Evolutionary conservation across 768 basidiomycete genomes (phyloP).

Genomic region (Ephemerocybe angulata): DNA sequence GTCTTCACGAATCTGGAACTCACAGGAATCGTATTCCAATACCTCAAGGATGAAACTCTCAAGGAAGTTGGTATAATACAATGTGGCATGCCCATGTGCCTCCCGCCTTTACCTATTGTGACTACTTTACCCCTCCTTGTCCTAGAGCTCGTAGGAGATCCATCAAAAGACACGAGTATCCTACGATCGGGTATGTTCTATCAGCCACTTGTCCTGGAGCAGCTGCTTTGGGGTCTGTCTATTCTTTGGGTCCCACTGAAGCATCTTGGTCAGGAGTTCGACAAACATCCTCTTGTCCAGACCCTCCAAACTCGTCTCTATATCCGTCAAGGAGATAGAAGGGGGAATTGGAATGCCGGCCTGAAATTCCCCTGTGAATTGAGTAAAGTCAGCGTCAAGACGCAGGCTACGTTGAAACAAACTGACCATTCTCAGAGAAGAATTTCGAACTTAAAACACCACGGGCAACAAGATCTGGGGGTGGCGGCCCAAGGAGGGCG

Average conservation of each 20-base stretch:
- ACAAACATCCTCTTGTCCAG: conserved; percentile 7
- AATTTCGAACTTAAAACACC: not conserved
- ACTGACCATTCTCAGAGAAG: not conserved
- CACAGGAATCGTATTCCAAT: no score
- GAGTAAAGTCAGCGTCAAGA: not conserved
- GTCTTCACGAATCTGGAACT: no score
- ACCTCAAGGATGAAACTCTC: no score
- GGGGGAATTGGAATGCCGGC: not conserved
- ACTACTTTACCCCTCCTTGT: no score
- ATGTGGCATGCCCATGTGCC: no score
- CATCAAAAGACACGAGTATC: no score
- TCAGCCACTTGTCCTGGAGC: conserved; percentile 9
- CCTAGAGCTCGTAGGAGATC: no score
- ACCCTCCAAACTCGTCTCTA: not conserved
- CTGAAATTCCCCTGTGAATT: not conserved
- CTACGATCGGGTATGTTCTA: no score
- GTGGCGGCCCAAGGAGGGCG: conserved; percentile 12
- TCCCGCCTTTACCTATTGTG: no score
- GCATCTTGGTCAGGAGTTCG: conserved; percentile 8
- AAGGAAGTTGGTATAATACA: no score
- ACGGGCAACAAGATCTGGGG: not conserved
- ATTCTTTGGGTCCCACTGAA: conserved; percentile 12
- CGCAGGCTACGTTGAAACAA: not conserved
- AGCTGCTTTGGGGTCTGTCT: conserved; percentile 6
- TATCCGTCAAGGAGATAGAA: not conserved